Evolutionary conservation across 805 yeast species (phyloP).

Genomic region (Candida hispaniensis): DNA sequence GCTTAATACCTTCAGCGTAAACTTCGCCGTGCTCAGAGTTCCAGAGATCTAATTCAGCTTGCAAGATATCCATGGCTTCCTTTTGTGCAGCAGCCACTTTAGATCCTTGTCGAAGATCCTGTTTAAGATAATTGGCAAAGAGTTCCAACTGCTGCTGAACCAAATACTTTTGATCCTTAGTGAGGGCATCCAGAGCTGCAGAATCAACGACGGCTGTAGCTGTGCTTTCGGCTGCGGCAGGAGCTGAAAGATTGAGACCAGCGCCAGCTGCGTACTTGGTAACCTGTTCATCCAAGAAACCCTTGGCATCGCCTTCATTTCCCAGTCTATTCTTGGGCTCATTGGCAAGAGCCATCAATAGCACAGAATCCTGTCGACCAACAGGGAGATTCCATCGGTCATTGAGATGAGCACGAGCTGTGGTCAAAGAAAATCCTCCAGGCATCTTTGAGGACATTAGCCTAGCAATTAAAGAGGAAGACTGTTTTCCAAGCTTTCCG

Average conservation of each 20-base stretch:
- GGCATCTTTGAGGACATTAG: constrained; percentile 97
- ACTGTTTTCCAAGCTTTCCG: constrained; percentile 89
- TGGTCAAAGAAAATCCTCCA: constrained; percentile 92
- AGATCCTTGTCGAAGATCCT: constrained; percentile 85
- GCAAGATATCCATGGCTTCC: constrained; percentile 73
- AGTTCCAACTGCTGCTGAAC: constrained; percentile 82
- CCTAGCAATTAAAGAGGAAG: constrained; percentile 79
- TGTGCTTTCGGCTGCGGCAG: constrained; percentile 42
- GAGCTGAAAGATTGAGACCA: constrained; percentile 66
- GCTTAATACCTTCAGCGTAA: constrained; percentile 83
- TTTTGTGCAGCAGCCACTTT: constrained; percentile 73
- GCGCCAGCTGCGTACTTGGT: constrained; percentile 75
- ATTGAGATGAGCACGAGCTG: constrained; percentile 86
- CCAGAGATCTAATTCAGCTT: constrained; percentile 86
- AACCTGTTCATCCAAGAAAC: constrained; percentile 70
- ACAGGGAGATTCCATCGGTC: constrained; percentile 84
- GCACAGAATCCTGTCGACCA: constrained; percentile 89
- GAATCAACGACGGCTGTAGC: constrained; percentile 83
- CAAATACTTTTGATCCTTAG: constrained; percentile 56
- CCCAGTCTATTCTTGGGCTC: constrained; percentile 89
- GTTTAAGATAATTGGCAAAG: constrained; percentile 86
- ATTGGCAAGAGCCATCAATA: constrained; percentile 69
- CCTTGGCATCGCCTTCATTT: constrained; percentile 81
- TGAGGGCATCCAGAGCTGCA: constrained; percentile 82
- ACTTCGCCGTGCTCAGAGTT: constrained; percentile 86